Conservation (phyloP, 257 asterid species). For the Ehretia macrophylla region DNA sequence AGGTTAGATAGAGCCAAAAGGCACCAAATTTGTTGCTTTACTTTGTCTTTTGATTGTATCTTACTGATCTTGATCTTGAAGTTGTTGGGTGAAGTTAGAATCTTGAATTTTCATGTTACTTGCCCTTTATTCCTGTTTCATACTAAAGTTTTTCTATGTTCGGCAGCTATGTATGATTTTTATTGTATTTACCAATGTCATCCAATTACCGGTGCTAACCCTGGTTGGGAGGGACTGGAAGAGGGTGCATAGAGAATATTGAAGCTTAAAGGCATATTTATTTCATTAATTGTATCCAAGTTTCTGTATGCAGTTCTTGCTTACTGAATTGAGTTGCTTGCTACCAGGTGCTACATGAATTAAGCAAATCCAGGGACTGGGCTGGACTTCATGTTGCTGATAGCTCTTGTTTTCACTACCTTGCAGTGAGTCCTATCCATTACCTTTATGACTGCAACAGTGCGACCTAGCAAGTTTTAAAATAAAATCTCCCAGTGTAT, state of each 20-base stretch:
- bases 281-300: neutral
- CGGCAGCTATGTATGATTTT: neutral
- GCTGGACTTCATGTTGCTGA: constrained; percentile 87
- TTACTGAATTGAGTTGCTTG: constrained; percentile 11
- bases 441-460: neutral
- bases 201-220: neutral
- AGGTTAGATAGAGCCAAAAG: constrained; percentile 41
- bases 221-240: neutral
- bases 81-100: neutral
- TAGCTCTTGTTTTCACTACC: constrained; percentile 96
- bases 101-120: neutral
- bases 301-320: constrained; percentile 8
- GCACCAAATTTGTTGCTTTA: neutral
- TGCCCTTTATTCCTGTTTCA: neutral
- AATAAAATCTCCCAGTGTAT: neutral
- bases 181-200: neutral
- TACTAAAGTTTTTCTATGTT: neutral
- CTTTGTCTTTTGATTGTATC: constrained; percentile 16
- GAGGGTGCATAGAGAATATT: neutral
- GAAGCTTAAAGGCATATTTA: neutral
- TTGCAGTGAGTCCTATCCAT: constrained; percentile 53
- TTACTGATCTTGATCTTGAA: constrained; percentile 8
- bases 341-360: constrained; percentile 58
- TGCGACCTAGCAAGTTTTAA: neutral
- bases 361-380: constrained; percentile 65